These are phyloP conservation scores for Vinca minor DNA, from an alignment of 257 asterid genomes.

Conservation along the genomic window DNA sequence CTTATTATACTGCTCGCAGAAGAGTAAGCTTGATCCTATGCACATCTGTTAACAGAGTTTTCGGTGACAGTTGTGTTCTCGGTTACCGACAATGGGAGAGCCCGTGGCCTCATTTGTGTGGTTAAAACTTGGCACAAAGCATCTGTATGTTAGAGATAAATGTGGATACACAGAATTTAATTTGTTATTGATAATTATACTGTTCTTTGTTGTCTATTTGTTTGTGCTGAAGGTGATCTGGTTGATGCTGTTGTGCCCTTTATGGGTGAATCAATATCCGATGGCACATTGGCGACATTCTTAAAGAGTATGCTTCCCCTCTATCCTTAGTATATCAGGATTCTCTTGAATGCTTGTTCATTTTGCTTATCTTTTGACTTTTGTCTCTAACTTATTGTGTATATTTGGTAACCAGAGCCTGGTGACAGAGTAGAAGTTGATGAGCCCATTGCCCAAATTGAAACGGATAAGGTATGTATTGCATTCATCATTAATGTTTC, in stretches of 20 bases:
- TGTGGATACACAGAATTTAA: neutral
- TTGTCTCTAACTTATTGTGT: neutral
- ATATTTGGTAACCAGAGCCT: conserved; percentile 45
- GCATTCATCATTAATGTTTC: neutral
- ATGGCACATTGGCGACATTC: conserved; percentile 81
- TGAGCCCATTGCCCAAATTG: conserved; percentile 94
- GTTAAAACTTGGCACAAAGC: neutral
- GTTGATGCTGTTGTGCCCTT: conserved; percentile 90
- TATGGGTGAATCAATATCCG: conserved; percentile 95
- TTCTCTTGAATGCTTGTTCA: conserved; percentile 6
- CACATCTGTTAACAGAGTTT: neutral
- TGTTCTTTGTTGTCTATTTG: conserved; percentile 12
- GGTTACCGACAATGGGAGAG: neutral
- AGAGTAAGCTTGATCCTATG: neutral
- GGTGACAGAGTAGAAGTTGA: conserved; percentile 84
- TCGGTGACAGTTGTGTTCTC: neutral
- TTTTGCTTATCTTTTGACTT: neutral
- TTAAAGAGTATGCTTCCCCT: conserved; percentile 56
- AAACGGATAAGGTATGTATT: conserved; percentile 84
- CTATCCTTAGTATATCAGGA: neutral
- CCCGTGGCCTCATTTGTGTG: neutral
- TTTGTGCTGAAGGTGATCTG: conserved; percentile 47
- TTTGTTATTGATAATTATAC: no score
- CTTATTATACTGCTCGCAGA: neutral
- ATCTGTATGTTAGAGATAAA: neutral